Conservation (phyloP, 2,329 filamentous ascomycete species). For the Trichophaea hybrida region DNA sequence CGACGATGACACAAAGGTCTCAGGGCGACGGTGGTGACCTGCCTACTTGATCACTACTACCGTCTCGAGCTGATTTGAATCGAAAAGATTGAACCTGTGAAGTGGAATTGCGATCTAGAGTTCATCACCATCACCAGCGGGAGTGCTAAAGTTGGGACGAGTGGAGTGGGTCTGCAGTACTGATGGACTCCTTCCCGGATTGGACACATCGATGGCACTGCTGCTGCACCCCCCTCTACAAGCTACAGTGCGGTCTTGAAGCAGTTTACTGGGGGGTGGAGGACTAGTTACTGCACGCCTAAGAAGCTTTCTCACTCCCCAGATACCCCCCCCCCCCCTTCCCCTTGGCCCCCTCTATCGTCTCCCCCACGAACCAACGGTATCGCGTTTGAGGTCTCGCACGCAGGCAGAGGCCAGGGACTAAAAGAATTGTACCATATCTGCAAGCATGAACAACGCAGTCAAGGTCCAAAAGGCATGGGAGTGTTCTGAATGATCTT, state of each 20-base stretch:
- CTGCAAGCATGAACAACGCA: constrained; percentile 23
- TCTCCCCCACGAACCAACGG: constrained; percentile 14
- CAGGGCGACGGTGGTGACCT: not conserved
- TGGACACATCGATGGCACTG: too few relatives aligned
- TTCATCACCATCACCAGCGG: too few relatives aligned
- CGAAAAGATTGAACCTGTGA: too few relatives aligned
- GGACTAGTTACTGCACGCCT: not conserved
- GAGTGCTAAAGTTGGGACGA: too few relatives aligned
- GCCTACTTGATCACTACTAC: not conserved
- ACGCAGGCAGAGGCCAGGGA: constrained; percentile 5
- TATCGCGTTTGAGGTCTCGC: constrained; percentile 1
- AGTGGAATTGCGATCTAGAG: too few relatives aligned
- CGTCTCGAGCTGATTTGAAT: not conserved
- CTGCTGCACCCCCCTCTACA: too few relatives aligned
- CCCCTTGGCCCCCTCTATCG: constrained; percentile 4
- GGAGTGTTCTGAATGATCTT: constrained; percentile 16
- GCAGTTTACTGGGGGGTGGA: not conserved
- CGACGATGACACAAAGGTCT: not conserved
- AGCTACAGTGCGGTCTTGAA: too few relatives aligned
- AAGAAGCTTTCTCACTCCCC: not conserved
- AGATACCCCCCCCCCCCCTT: constrained; percentile 8
- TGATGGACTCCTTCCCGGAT: too few relatives aligned
- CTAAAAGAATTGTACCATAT: not conserved
- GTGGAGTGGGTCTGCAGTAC: too few relatives aligned
- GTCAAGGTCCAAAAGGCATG: constrained; percentile 18